Evolutionary conservation across 805 yeast species (phyloP), one percentile per base, ranked within the genome.

Genomic region (Metschnikowia sp.): DNA sequence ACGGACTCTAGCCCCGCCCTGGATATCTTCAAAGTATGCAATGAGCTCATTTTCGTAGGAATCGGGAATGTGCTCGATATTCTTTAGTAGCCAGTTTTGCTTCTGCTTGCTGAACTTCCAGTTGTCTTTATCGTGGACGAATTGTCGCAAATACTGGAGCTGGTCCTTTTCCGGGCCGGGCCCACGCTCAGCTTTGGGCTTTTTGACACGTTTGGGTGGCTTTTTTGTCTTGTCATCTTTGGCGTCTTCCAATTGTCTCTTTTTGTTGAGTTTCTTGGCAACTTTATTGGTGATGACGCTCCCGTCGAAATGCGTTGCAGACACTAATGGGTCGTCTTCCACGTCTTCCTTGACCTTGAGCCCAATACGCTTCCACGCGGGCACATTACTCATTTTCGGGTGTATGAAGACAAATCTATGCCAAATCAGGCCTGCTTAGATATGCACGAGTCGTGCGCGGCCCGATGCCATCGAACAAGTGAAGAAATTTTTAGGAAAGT

Each of bases 61-160:
- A 0, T 66, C 69, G 2, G 83, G 85, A 19, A 83, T 79, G 22
- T 56, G 52, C 42, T 68, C 73, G 31, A 85, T 64, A 61, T 87
- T 82, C 58, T 81, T 82, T 53, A 88, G 66, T 37, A 88, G 75
- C 96, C 96, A 88, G 60, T 87, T 87, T 65, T 88, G 96, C 54
- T 88, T 87, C 70, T 84, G 91, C 59, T 88, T 88, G 49, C 89
- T 83, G 63, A 88, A 88, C 69, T 88, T 88, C 96, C 96, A 88
- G 49, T 76, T 72, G 0, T 68, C 79, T 49, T 65, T 69, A 52
- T 84, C 88, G 10, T 75, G 73, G 4, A 68, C 61, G 58, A 75
- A 88, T 45, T 77, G 83, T 48, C 78, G 75, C 55, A 87, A 65
- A 59, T 87, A 87, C 0, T 69, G 78, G 32, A 84, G 70, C 62